Base-by-base conservation (phyloP, 2,329 filamentous ascomycete species). In the Fusarium piperis region DNA sequence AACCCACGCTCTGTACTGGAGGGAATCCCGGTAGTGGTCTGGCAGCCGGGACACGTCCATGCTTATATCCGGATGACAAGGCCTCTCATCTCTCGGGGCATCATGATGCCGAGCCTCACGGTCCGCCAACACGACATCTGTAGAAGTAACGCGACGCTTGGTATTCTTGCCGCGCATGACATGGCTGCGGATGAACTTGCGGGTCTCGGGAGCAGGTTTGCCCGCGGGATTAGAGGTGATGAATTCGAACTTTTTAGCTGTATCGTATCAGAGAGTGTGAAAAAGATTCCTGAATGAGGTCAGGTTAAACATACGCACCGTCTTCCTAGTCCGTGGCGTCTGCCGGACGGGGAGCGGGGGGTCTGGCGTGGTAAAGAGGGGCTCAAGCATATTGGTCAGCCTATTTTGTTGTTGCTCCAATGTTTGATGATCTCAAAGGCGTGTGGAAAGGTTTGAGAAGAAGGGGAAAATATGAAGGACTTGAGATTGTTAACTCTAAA, bases 151-250 rank as follows among this genome's bases (percentile, higher is more conserved):
- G 4, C 36, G 46, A 11, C 56, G 64, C 64, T 73, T 76, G 6
- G 64, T 74, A 28, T 77, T 77, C 69, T 77, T 77, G 13, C 75
- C 75, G 10, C 72, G 72, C 75, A 77, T 77, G n/a, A 76, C 75
- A 71, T 75, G 62, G 36, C 76, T 77, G 12, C 75, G 68, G 63
- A 77, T 76, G 59, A 78, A 66, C 71, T 77, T 77, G 53, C 78
- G 70, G 32, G 74, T 62, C 20, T 65, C 68, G 6, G 74, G 62
- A 5, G 65, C 65, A 28, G 75, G 73, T 38, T 76, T 78, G 0
- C 77, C 78, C 6, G 62, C 60, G 0, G 68, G 41, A 13, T 71
- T 78, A 12, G 74, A 71, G 10, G 68, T 63, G n/a, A 79, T 70
- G 26, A 79, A 79, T 38, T 74, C 73, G n/a, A 79, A 79, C 2